phyloP scores from a whole-genome alignment of 192 early-diverging fungal species.

The Globomyces pollinis-pini region DNA sequence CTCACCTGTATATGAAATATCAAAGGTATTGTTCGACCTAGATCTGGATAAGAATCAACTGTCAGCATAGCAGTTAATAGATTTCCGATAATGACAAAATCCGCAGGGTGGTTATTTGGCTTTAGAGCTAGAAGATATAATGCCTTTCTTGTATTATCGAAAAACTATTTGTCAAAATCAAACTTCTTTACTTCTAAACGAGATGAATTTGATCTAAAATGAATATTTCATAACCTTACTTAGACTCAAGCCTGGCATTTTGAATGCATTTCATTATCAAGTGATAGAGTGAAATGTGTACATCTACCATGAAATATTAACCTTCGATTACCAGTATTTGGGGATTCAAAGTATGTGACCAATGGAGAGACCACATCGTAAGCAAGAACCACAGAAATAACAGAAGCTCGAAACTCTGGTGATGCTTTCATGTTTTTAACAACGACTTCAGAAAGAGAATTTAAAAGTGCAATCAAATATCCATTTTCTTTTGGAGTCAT shows the following conservation, averaged over 20 bases:
- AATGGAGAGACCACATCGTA: not conserved
- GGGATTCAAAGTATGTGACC: not conserved
- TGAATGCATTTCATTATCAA: not conserved
- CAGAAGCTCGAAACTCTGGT: not conserved
- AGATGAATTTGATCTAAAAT: no score
- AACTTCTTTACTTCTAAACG: no score
- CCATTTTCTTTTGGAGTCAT: not conserved
- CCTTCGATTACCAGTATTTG: not conserved
- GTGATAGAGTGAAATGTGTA: not conserved
- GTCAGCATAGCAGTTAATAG: not conserved
- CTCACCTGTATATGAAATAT: not conserved
- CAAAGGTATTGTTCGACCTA: not conserved
- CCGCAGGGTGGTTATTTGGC: conserved; percentile 2
- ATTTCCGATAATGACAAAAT: conserved; percentile 8
- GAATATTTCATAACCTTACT: not conserved
- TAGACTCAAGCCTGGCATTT: not conserved
- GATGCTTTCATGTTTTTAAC: not conserved
- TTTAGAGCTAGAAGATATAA: not conserved
- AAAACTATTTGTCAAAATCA: not conserved
- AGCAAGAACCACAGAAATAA: not conserved
- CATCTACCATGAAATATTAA: no score
- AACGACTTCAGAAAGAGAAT: not conserved
- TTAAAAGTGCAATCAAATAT: not conserved
- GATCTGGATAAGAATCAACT: not conserved
- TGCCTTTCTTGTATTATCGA: not conserved